These are phyloP conservation scores for Triadica sebifera DNA, from an alignment of 345 rosid genomes.

Conservation along the genomic window DNA sequence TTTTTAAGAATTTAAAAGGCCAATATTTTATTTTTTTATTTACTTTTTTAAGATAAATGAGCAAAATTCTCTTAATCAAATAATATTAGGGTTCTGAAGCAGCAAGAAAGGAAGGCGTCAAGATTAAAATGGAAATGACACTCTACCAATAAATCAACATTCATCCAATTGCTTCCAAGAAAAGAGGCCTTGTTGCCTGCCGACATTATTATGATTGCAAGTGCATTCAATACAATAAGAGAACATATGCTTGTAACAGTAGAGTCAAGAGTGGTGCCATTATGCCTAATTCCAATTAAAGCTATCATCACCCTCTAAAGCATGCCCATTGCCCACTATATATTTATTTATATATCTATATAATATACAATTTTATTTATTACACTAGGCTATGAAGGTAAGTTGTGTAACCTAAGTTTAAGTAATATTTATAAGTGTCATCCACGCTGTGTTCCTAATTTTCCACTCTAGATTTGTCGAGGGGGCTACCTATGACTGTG, in stretches of 20 bases:
- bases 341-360: too few species aligned
- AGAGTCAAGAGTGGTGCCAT: too few species aligned
- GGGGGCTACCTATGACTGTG: too few species aligned
- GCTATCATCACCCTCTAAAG: neutral
- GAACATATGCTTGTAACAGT: neutral
- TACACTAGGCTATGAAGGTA: too few species aligned
- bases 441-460: neutral
- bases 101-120: neutral
- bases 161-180: neutral
- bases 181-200: neutral
- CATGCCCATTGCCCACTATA: too few species aligned
- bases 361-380: too few species aligned
- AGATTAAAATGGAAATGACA: neutral
- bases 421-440: neutral
- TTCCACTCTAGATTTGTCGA: neutral
- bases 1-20: too few species aligned
- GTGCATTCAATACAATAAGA: neutral
- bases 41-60: too few species aligned
- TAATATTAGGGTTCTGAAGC: neutral
- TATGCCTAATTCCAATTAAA: neutral
- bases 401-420: too few species aligned
- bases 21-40: too few species aligned
- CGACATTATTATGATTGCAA: constrained; percentile 1
- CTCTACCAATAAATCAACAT: neutral
- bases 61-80: too few species aligned